These are phyloP conservation scores for Penicillium sp. DNA, from an alignment of 2,329 filamentous ascomycete genomes.

Conservation along the genomic window DNA sequence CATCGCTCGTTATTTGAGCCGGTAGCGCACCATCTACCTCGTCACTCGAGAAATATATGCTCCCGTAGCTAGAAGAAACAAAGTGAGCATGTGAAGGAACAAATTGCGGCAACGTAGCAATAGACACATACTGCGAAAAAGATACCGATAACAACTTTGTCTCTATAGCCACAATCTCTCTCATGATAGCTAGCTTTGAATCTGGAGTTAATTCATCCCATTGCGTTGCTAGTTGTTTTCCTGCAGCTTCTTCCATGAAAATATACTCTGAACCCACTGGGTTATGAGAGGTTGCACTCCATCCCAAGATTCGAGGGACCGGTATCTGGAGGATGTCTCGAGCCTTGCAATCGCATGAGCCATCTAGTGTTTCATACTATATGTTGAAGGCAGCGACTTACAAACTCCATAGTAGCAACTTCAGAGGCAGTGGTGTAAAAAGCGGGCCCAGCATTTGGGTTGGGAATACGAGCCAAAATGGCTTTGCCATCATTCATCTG, in stretches of 20 bases:
- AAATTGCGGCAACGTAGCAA: neutral
- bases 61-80: constrained; percentile 28
- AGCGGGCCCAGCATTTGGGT: constrained; percentile 18
- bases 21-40: constrained; percentile 26
- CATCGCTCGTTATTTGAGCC: constrained; percentile 22
- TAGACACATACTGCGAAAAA: constrained; percentile 27
- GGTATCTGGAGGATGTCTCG: constrained; percentile 15
- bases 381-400: constrained; percentile 4
- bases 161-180: neutral
- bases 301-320: constrained; percentile 17
- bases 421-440: constrained; percentile 20
- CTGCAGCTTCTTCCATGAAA: constrained; percentile 26
- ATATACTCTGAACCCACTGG: constrained; percentile 25
- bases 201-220: constrained; percentile 25
- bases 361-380: neutral
- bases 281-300: constrained; percentile 18
- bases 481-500: constrained; percentile 17
- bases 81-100: constrained; percentile 9
- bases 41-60: constrained; percentile 33
- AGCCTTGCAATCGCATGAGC: constrained; percentile 2
- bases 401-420: constrained; percentile 25
- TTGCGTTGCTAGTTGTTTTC: constrained; percentile 20
- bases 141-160: constrained; percentile 26
- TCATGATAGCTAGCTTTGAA: constrained; percentile 1
- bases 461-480: constrained; percentile 19